A percentile compares a stretch with the other conserved stretches of the same genome.
Evolutionary conservation across 345 rosid genomes (phyloP).

Genomic region (Hirschfeldia incana): DNA sequence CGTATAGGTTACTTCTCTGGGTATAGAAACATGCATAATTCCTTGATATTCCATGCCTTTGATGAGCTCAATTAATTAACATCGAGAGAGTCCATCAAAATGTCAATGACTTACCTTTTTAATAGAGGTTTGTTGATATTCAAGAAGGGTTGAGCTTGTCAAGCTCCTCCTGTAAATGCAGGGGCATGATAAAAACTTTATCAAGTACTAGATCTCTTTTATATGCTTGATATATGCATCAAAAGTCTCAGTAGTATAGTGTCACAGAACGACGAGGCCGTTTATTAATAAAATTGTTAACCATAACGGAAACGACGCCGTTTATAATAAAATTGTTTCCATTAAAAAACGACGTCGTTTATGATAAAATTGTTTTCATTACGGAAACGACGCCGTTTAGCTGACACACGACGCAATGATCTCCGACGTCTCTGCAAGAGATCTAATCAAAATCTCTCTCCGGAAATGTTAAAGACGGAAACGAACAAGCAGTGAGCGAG

Average conservation of each 20-base stretch:
- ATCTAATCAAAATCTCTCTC: conserved; percentile 14
- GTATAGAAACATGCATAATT: conserved; percentile 46
- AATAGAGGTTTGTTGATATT: conserved; percentile 52
- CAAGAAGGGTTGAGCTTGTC: conserved; percentile 55
- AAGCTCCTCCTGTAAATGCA: conserved; percentile 44
- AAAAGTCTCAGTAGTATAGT: not conserved
- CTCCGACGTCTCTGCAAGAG: conserved; percentile 1
- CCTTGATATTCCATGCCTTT: conserved; percentile 24
- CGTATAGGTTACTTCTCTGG: conserved; percentile 25
- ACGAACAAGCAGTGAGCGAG: not conserved
- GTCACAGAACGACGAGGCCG: too few relatives aligned
- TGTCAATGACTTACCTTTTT: not conserved
- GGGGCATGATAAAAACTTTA: not conserved
- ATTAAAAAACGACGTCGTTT: too few relatives aligned
- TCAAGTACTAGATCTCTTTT: not conserved
- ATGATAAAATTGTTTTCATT: too few relatives aligned
- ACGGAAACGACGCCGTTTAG: not conserved
- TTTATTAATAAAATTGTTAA: too few relatives aligned
- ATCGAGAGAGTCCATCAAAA: not conserved
- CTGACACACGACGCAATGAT: not conserved
- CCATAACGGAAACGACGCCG: too few relatives aligned
- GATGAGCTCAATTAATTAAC: not conserved
- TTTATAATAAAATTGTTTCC: too few relatives aligned
- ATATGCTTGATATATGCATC: not conserved
- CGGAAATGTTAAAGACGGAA: conserved; percentile 9